Conservation (phyloP, 345 rosid genomes). For the Eutrema heterophyllum region DNA sequence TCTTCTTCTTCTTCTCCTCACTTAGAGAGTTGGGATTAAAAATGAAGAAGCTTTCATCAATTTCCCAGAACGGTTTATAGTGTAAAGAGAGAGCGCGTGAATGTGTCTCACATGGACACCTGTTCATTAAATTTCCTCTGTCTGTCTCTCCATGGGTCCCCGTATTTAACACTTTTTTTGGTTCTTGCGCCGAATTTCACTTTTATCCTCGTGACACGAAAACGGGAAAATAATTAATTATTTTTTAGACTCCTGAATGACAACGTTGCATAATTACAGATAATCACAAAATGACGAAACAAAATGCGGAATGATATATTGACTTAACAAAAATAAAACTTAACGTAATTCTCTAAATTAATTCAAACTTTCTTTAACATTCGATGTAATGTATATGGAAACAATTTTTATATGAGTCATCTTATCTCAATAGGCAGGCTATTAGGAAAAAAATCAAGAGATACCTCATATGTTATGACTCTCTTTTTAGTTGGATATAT, state of each 20-base stretch:
- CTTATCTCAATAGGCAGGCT: neutral
- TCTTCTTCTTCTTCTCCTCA: neutral
- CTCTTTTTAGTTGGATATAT: neutral
- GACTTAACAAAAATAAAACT: neutral
- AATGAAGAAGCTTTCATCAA: neutral
- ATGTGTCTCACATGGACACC: slow-evolving; percentile 31
- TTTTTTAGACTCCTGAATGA: neutral
- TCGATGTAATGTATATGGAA: neutral
- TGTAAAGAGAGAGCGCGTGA: slow-evolving; percentile 20
- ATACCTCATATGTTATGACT: neutral
- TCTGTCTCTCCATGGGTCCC: slow-evolving; percentile 23
- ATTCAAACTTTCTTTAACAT: neutral
- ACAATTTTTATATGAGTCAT: neutral
- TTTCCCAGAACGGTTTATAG: slow-evolving; percentile 21
- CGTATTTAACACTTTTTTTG: neutral
- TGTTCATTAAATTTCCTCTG: slow-evolving; percentile 28
- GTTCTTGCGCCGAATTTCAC: slow-evolving; percentile 7
- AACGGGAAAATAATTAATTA: neutral
- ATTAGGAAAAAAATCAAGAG: neutral
- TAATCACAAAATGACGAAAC: neutral
- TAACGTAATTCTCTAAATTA: neutral
- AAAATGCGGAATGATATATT: too few species aligned
- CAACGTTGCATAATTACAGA: slow-evolving; percentile 1
- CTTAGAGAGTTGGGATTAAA: neutral
- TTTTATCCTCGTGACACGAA: neutral